A percentile compares a stretch with the other conserved stretches of the same genome.
Evolutionary conservation across 805 yeast genomes (phyloP).

Genomic region (Grigorovia humatica): DNA sequence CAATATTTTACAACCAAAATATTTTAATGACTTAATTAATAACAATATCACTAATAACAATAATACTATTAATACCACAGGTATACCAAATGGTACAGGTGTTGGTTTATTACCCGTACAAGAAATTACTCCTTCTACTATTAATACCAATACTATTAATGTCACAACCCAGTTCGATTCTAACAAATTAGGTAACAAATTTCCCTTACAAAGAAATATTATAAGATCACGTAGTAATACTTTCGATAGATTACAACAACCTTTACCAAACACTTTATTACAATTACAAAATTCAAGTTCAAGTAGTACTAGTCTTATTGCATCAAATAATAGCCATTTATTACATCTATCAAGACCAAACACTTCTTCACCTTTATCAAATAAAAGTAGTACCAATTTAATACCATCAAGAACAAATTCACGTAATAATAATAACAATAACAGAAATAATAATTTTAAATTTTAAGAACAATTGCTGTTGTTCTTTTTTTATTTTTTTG

Average conservation of each 20-base stretch:
- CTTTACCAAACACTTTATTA: not conserved
- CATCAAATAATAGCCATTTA: not conserved
- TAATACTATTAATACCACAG: not conserved
- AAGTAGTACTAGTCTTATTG: not conserved
- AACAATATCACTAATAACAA: not conserved
- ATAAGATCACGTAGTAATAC: not conserved
- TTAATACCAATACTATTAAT: too few species aligned
- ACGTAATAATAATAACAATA: not conserved
- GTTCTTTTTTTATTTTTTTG: too few species aligned
- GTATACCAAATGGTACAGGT: not conserved
- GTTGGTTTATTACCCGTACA: not conserved
- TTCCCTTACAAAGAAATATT: not conserved
- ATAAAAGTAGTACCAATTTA: not conserved
- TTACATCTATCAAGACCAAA: not conserved
- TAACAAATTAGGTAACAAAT: not conserved
- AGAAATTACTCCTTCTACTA: not conserved
- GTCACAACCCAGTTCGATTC: not conserved
- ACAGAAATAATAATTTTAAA: constrained; percentile 1
- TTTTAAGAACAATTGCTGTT: too few species aligned
- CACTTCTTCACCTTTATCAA: not conserved
- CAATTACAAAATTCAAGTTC: not conserved
- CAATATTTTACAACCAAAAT: not conserved
- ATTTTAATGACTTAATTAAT: not conserved
- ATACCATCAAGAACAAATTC: not conserved
- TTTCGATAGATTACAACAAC: not conserved